phyloP scores from a whole-genome alignment of 257 asterid genomes.

The Handroanthus guayacan region DNA sequence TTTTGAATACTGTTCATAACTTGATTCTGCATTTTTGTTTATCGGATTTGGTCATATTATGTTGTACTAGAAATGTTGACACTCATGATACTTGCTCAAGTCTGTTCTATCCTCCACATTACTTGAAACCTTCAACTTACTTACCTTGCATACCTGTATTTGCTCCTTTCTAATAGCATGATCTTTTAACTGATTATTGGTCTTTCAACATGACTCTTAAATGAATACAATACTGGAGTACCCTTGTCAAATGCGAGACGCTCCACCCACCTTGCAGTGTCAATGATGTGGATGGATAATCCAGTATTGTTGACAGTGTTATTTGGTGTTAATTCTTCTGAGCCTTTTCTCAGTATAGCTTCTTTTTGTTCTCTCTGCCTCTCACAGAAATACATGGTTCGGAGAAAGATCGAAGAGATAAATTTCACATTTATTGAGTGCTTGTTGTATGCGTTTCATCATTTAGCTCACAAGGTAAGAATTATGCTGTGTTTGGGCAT shows the following conservation, averaged over 20 bases:
- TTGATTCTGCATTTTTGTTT: slow-evolving; percentile 24
- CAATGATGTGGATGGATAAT: not conserved
- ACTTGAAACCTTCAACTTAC: not conserved
- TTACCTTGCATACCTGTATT: not conserved
- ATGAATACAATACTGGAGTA: not conserved
- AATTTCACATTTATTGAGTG: slow-evolving; percentile 76
- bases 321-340: not conserved
- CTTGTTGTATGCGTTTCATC: slow-evolving; percentile 84
- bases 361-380: slow-evolving; percentile 24
- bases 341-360: slow-evolving; percentile 21
- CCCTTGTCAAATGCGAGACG: not conserved
- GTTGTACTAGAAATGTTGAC: not conserved
- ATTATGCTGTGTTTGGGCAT: slow-evolving; percentile 5
- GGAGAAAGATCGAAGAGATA: slow-evolving; percentile 89
- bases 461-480: slow-evolving; percentile 86
- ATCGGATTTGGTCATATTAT: slow-evolving; percentile 16
- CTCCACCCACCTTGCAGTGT: not conserved
- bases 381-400: slow-evolving; percentile 84
- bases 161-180: not conserved
- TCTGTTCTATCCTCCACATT: not conserved
- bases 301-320: not conserved
- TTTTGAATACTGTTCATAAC: slow-evolving; percentile 2
- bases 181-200: slow-evolving; percentile 4
- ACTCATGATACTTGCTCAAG: slow-evolving; percentile 15
- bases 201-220: not conserved